A percentile compares a stretch with the other conserved stretches of the same genome.
phyloP scores from a whole-genome alignment of 108 stramenopile species.

The Conticribra guillardii region DNA sequence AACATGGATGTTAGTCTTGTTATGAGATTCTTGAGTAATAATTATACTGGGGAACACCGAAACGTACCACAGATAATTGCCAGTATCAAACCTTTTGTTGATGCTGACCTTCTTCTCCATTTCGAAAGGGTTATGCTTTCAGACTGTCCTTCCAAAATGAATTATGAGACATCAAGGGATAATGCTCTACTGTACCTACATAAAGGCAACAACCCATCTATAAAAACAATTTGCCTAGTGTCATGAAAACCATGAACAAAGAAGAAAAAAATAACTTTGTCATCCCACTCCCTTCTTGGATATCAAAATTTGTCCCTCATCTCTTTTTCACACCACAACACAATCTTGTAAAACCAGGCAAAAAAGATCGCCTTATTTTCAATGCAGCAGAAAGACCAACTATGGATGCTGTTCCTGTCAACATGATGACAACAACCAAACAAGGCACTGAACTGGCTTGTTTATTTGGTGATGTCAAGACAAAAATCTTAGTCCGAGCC shows the following conservation, averaged over 20 bases:
- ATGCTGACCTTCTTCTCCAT: no score
- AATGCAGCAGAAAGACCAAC: not conserved
- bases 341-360: conserved; percentile 3
- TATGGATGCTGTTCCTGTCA: not conserved
- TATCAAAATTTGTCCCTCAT: conserved; percentile 8
- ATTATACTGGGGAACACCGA: no score
- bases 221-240: not conserved
- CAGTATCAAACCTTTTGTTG: no score
- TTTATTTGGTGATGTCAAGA: not conserved
- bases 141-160: no score
- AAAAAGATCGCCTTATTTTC: conserved; percentile 1
- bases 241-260: no score
- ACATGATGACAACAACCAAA: not conserved
- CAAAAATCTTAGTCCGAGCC: not conserved
- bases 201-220: conserved; percentile 1
- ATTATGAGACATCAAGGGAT: no score
- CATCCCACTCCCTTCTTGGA: conserved; percentile 7
- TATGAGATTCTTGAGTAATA: no score
- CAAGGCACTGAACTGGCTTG: not conserved
- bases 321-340: conserved; percentile 13
- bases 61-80: no score
- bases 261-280: conserved; percentile 11
- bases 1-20: no score
- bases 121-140: no score
- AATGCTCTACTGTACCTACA: no score